Conservation (phyloP, 2,329 filamentous ascomycete genomes). For the Rhinocladiella similis region DNA sequence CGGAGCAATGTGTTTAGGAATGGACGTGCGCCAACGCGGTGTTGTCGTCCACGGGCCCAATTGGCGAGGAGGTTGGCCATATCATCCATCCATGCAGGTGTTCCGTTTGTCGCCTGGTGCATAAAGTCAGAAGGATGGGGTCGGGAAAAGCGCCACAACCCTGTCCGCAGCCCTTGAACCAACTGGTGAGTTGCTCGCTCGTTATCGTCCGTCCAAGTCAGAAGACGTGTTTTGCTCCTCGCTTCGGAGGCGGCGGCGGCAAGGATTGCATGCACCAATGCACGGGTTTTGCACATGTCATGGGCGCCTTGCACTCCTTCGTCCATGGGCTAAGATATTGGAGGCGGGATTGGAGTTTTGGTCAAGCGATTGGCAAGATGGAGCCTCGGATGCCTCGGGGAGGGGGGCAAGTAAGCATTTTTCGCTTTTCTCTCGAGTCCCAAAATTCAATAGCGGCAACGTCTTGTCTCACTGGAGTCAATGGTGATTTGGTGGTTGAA, state of each 20-base stretch:
- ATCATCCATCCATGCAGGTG: no score
- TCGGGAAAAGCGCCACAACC: no score
- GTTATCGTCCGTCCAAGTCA: background rate
- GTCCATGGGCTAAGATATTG: background rate
- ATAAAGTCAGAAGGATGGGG: no score
- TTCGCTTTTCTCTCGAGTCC: conserved; percentile 1
- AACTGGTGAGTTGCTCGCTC: no score
- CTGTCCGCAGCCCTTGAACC: no score
- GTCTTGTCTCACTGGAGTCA: background rate
- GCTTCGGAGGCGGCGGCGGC: background rate
- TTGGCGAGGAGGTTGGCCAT: no score
- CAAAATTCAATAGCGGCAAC: background rate
- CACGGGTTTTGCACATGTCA: background rate
- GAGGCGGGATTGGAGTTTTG: background rate
- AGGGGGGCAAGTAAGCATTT: background rate
- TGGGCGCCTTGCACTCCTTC: background rate
- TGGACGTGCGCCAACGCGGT: no score
- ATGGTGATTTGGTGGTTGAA: background rate
- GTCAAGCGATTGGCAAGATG: background rate
- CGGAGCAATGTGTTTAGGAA: no score
- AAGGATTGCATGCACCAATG: background rate
- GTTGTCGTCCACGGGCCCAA: no score
- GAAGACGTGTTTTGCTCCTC: background rate
- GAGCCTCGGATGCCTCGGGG: conserved; percentile 5
- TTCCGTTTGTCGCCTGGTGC: no score